phyloP scores from a whole-genome alignment of 78 protist species.

The Chrysochromulina parva region DNA sequence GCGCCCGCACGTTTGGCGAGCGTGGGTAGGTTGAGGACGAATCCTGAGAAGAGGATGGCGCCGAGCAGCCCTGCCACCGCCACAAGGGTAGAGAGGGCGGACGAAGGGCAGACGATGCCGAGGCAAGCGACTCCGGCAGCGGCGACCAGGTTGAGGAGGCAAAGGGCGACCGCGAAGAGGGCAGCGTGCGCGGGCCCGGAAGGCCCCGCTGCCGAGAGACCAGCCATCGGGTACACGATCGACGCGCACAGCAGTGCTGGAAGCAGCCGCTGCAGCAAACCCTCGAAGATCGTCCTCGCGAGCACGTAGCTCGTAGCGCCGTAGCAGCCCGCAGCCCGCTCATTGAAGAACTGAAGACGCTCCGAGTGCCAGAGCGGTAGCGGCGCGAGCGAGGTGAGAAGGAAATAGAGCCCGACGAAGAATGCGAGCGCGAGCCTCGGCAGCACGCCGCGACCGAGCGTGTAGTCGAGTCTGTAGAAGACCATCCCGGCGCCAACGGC shows the following conservation, averaged over 20 bases:
- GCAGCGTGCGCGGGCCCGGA: too few species aligned
- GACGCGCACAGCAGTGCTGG: background rate
- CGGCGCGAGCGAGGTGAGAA: background rate
- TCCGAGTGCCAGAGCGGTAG: background rate
- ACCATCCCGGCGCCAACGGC: too few species aligned
- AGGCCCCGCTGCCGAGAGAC: background rate
- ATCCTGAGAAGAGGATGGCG: background rate
- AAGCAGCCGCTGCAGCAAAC: background rate
- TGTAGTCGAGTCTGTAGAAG: background rate
- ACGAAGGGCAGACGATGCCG: background rate
- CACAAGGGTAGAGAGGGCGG: background rate
- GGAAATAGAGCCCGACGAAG: background rate
- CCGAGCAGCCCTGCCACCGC: background rate
- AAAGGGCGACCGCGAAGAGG: background rate
- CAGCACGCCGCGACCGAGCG: background rate
- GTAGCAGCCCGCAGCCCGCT: background rate
- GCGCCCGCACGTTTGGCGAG: too few species aligned
- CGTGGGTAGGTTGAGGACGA: background rate
- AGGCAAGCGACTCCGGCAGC: background rate
- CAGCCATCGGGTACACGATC: constrained; percentile 16
- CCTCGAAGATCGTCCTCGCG: background rate
- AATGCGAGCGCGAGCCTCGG: background rate
- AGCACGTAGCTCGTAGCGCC: background rate
- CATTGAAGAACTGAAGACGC: constrained; percentile 1
- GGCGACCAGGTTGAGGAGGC: background rate